A percentile compares a stretch with the other conserved stretches of the same genome.
Evolutionary conservation across 2,329 filamentous ascomycete species (phyloP).

Genomic region (Sclerotinia spermophila): DNA sequence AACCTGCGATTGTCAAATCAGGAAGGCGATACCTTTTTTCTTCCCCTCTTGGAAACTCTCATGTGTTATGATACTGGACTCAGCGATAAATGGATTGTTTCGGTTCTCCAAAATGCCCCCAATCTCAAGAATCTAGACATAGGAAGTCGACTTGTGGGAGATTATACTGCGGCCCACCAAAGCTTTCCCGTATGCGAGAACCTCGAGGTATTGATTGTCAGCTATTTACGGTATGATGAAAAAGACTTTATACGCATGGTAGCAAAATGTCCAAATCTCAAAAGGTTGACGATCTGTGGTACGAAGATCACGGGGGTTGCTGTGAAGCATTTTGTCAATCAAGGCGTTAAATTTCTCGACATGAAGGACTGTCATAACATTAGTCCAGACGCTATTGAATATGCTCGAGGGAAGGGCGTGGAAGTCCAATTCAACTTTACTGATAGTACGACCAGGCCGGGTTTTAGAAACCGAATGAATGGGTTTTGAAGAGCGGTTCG

Average conservation of each 20-base stretch:
- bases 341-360: constrained; percentile 31
- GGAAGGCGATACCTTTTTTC: background rate
- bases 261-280: constrained; percentile 30
- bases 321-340: constrained; percentile 35
- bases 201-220: constrained; percentile 29
- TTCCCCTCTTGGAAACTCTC: constrained; percentile 34
- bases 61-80: constrained; percentile 27
- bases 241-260: constrained; percentile 25
- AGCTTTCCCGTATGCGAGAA: constrained; percentile 29
- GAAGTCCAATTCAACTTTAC: constrained; percentile 27
- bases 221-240: constrained; percentile 23
- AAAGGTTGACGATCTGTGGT: constrained; percentile 29
- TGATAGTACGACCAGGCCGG: background rate
- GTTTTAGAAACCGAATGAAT: background rate
- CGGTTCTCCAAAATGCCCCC: constrained; percentile 21
- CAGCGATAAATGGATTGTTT: constrained; percentile 23
- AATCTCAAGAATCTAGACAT: constrained; percentile 31
- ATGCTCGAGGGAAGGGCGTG: constrained; percentile 33
- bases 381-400: constrained; percentile 36
- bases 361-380: constrained; percentile 31
- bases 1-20: constrained; percentile 15
- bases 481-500: background rate
- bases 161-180: background rate
- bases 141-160: constrained; percentile 24
- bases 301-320: constrained; percentile 37